Evolutionary conservation across 164 flowering plant genomes (phyloP).

Genomic region (Saururus chinensis): DNA sequence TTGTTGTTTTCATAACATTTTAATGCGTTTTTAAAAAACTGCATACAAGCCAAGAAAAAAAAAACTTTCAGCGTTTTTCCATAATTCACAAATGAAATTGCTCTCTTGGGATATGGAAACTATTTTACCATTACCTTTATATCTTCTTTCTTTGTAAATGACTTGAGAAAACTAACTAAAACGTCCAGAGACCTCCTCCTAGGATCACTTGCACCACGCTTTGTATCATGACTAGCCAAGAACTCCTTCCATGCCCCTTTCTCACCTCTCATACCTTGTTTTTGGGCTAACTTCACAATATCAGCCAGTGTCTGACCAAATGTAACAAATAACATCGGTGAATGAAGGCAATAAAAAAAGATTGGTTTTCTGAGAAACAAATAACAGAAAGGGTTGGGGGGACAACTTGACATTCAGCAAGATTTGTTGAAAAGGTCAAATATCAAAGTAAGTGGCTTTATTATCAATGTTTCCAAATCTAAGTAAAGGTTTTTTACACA

Average conservation of each 20-base stretch:
- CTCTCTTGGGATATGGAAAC: background rate
- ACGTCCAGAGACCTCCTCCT: constrained; percentile 41
- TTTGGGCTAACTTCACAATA: constrained; percentile 63
- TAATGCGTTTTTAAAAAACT: constrained; percentile 40
- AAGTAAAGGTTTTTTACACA: too few relatives aligned
- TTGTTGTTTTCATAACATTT: constrained; percentile 29
- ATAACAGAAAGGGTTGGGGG: too few relatives aligned
- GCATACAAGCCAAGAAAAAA: background rate
- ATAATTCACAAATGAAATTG: background rate
- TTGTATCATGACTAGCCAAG: constrained; percentile 34
- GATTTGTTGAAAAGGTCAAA: too few relatives aligned
- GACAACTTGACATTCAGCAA: too few relatives aligned
- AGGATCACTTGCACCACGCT: constrained; percentile 74
- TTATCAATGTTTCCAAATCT: too few relatives aligned
- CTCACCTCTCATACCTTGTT: constrained; percentile 45
- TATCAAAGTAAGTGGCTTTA: too few relatives aligned
- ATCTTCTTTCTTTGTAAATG: constrained; percentile 49
- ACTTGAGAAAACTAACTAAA: constrained; percentile 54
- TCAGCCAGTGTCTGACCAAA: constrained; percentile 49
- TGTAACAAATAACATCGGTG: background rate
- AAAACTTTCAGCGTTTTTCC: background rate
- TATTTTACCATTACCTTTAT: constrained; percentile 28
- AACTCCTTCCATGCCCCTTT: constrained; percentile 83
- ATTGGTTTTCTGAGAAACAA: too few relatives aligned
- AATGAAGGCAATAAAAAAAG: too few relatives aligned